Conservation (phyloP, 108 stramenopile species). For the Fistulifera pelliculosa region DNA sequence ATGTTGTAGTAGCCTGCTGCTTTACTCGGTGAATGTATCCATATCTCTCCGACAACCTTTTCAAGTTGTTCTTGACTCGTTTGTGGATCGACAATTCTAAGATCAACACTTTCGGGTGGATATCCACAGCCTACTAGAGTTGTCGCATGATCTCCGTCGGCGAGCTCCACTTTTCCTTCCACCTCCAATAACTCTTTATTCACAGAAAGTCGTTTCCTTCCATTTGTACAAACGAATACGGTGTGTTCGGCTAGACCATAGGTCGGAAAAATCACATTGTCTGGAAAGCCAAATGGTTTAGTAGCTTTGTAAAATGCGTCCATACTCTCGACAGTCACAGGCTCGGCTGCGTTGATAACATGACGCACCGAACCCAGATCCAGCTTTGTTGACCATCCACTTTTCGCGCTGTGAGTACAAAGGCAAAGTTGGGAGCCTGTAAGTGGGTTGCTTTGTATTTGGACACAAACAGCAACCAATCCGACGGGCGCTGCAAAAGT, state of each 20-base stretch:
- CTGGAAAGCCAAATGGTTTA: constrained; percentile 56
- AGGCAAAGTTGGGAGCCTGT: constrained; percentile 98
- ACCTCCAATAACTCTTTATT: constrained; percentile 57
- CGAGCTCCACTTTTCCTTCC: constrained; percentile 36
- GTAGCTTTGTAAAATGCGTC: constrained; percentile 72
- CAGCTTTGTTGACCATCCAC: constrained; percentile 27
- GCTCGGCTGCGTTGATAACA: constrained; percentile 96
- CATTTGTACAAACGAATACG: constrained; percentile 91
- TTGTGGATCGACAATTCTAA: constrained; percentile 70
- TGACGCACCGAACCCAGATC: constrained; percentile 83
- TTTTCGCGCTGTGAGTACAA: constrained; percentile 87
- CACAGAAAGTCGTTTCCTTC: constrained; percentile 59
- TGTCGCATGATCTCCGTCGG: constrained; percentile 3
- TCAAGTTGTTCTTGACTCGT: constrained; percentile 28
- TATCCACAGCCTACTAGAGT: constrained; percentile 80
- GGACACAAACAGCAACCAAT: constrained; percentile 83
- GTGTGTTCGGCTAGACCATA: constrained; percentile 99
- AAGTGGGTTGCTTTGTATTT: constrained; percentile 86
- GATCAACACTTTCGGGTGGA: constrained; percentile 54
- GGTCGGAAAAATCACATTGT: constrained; percentile 75
- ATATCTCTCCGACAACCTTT: constrained; percentile 87
- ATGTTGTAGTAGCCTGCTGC: constrained; percentile 68
- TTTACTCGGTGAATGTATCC: constrained; percentile 82
- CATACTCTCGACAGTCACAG: constrained; percentile 72
- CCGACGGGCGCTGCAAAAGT: constrained; percentile 87